Conservation (phyloP, 306 rosid genomes). For the Prunus padus region DNA sequence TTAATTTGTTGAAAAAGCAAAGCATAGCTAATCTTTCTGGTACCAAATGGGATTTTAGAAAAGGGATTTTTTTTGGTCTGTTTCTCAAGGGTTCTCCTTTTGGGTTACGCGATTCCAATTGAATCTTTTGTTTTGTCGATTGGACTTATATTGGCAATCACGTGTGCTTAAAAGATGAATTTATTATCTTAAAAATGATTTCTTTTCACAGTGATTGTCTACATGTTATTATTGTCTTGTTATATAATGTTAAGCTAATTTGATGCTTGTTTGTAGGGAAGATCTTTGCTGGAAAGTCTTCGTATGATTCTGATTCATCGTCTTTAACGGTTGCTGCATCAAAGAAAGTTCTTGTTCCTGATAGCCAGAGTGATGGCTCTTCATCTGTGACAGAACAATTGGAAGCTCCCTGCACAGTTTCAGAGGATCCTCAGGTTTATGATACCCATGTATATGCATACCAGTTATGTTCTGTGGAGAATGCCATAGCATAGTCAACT, state of each 20-base stretch:
- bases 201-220: neutral
- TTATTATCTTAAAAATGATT: neutral
- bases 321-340: conserved; percentile 65
- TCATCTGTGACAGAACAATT: conserved; percentile 49
- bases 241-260: conserved; percentile 20
- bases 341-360: conserved; percentile 69
- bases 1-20: neutral
- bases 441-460: conserved; percentile 1
- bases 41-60: neutral
- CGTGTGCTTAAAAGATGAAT: neutral
- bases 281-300: conserved; percentile 51
- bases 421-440: conserved; percentile 65
- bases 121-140: neutral
- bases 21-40: neutral
- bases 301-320: conserved; percentile 61
- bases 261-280: conserved; percentile 56
- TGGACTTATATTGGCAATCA: neutral
- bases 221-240: neutral
- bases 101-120: neutral
- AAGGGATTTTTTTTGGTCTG: neutral
- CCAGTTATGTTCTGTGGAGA: neutral
- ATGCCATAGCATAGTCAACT: neutral
- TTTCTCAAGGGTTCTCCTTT: neutral
- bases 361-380: conserved; percentile 49
- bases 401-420: conserved; percentile 44